These are phyloP conservation scores for Microdochium trichocladiopsis DNA, from an alignment of 2,329 filamentous ascomycete species.

Conservation along the genomic window DNA sequence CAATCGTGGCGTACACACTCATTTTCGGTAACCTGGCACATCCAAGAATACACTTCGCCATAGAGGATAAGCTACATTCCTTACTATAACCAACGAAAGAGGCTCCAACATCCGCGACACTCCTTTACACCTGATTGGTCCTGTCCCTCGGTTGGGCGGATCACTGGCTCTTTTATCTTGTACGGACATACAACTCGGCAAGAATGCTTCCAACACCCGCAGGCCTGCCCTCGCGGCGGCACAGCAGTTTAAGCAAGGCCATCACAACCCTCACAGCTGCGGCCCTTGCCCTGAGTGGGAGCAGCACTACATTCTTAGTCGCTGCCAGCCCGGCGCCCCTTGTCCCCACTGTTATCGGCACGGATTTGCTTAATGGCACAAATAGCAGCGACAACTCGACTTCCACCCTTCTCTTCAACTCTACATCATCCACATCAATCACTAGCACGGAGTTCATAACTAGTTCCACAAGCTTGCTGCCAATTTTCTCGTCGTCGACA, in stretches of 20 bases:
- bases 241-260: not conserved
- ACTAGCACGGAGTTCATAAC: not conserved
- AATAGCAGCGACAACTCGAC: not conserved
- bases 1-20: not conserved
- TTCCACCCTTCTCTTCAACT: not conserved
- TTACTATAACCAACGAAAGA: no score
- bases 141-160: no score
- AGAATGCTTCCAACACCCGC: not conserved
- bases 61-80: no score
- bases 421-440: not conserved
- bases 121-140: no score
- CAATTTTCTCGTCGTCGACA: not conserved
- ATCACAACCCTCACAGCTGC: not conserved
- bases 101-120: no score
- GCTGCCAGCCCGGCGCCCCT: not conserved
- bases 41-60: no score
- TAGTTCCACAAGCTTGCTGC: not conserved
- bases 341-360: not conserved
- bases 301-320: not conserved
- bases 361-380: not conserved
- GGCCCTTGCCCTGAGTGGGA: not conserved
- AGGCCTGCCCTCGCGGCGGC: not conserved
- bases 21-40: no score
- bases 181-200: not conserved
- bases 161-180: no score